Evolutionary conservation across 768 basidiomycete genomes (phyloP), one percentile per base, ranked within the genome.

Genomic region (Agaricus subrufescens): DNA sequence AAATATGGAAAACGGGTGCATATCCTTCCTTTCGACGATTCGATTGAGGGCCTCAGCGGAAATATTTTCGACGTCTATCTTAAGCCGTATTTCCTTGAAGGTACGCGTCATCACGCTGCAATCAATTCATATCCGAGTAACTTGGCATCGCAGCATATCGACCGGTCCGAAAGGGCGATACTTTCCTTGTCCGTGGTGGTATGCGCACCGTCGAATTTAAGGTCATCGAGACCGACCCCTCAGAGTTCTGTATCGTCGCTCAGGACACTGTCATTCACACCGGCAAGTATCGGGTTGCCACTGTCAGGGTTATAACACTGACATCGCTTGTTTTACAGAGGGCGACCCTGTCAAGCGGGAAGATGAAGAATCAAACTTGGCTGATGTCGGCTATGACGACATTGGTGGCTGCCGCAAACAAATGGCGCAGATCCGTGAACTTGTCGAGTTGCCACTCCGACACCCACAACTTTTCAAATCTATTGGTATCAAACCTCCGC

Each of bases 401-500:
- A 95, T 99, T 63, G 97, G 97, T 76, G 97, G 97, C 42, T 98
- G 96, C 79, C 86, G 97, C 66, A 99, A 99, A 71, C 97, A 99
- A 72, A 93, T 98, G 89, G 96, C 96, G 3, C 96, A 98, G 71
- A 98, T 99, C 59, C 94, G 97, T 72, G 97, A 98, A 79, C 86
- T 99, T 39, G 97, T 98, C 61, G 97, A 99, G 72, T 81, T 99
- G 3, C 97, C 97, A 31, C 82, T 98, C 43, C 94, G 97, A 57
- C 97, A 99, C 74, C 97, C 97, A 43, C 95, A 98, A 74, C 84
- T 99, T 12, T 99, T 98, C 88, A 99, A 99, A 71, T 95, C 95
- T 26, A 99, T 99, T 69, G 97, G 97, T 84, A 99, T 99, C 83
- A 99, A 98, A 73, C 97, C 97, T 31, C 96, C 96, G 25, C 89